Conservation (phyloP, 352 stramenopile species). For the Plasmopara halstedii region DNA sequence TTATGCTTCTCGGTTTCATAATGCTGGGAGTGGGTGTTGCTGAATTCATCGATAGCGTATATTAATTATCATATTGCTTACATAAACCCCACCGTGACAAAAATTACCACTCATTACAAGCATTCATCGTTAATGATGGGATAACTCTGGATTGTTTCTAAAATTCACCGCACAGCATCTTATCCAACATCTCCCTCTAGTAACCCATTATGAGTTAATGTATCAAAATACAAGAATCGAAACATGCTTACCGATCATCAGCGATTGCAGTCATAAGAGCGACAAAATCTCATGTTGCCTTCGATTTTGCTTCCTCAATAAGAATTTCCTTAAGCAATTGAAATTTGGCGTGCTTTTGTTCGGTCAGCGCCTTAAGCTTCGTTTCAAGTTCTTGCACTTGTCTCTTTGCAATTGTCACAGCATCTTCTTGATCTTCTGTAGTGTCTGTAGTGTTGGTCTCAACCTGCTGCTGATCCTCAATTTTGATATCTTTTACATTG, state of each 20-base stretch:
- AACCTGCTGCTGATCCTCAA: constrained; percentile 3
- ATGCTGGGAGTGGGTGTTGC: constrained; percentile 32
- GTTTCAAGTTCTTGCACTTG: constrained; percentile 41
- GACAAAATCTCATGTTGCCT: constrained; percentile 17
- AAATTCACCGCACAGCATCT: too few relatives aligned
- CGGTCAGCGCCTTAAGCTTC: constrained; percentile 39
- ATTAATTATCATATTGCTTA: constrained; percentile 11
- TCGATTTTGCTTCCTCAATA: constrained; percentile 52
- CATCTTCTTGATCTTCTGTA: constrained; percentile 18
- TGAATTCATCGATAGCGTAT: constrained; percentile 21
- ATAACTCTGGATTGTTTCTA: too few relatives aligned
- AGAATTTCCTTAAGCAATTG: constrained; percentile 66
- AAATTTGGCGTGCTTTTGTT: constrained; percentile 72
- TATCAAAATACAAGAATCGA: too few relatives aligned
- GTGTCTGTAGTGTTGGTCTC: constrained; percentile 16
- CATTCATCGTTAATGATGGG: too few relatives aligned
- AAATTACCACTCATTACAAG: too few relatives aligned
- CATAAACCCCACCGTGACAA: too few relatives aligned
- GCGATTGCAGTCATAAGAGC: too few relatives aligned
- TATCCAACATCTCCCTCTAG: too few relatives aligned
- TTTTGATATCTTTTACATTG: constrained; percentile 4
- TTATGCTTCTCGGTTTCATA: constrained; percentile 27
- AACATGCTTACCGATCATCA: too few relatives aligned
- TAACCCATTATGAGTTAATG: too few relatives aligned
- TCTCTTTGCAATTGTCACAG: constrained; percentile 17